Percentiles rank a stretch among this genome's conserved stretches.
phyloP scores from a whole-genome alignment of 768 basidiomycete species.

The Rhizopogon vinicolor region DNA sequence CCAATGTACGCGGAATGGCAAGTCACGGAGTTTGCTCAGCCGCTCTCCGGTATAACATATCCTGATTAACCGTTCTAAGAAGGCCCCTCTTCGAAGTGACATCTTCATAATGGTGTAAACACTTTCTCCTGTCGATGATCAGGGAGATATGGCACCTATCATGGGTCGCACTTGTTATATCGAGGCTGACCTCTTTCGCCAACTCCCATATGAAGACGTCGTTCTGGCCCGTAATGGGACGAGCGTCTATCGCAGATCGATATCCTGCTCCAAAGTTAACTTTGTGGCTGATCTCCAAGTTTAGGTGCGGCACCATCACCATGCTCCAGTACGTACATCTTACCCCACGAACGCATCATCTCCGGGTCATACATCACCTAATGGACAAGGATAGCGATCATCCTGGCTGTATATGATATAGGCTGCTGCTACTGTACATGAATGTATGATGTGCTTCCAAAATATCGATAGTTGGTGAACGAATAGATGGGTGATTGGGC shows the following conservation, averaged over 20 bases:
- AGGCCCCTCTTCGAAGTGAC: not conserved
- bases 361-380: not conserved
- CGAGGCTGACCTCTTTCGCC: not conserved
- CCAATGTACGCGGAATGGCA: not conserved
- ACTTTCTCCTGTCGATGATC: not conserved
- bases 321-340: not conserved
- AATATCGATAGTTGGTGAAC: constrained; percentile 1
- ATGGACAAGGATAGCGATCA: not conserved
- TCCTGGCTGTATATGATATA: not conserved
- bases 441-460: not conserved
- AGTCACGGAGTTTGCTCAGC: not conserved
- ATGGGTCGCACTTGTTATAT: not conserved
- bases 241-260: not conserved
- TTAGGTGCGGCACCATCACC: not conserved
- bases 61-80: not conserved
- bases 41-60: not conserved
- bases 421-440: constrained; percentile 1
- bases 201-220: not conserved
- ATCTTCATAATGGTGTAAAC: not conserved
- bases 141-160: not conserved
- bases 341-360: not conserved
- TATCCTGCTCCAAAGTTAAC: not conserved
- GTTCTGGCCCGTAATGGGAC: not conserved
- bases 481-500: not conserved
- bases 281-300: not conserved